Evolutionary conservation across 2,329 filamentous ascomycete species (phyloP), one percentile per base, ranked within the genome.

Genomic region (Fusarium tricinctum): DNA sequence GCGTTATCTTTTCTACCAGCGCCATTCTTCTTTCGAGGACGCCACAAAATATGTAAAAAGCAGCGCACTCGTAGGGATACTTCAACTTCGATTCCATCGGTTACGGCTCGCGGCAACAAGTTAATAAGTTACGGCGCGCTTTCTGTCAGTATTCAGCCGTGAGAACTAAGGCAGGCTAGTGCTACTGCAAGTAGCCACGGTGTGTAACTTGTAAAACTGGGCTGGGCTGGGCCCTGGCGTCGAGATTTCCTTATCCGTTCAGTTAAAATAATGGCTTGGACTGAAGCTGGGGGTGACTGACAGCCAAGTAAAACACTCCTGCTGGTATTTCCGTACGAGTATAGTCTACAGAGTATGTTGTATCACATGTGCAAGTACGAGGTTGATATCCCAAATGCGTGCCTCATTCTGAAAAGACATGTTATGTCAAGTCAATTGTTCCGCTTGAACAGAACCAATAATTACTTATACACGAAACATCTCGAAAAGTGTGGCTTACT

Each of bases 1-100:
- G 38, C 30, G 26, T 45, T 33, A 32, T 52, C 38, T 47, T 33
- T 61, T 22, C 30, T 20, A 14, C 22, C 35, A 17, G 39, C 44
- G 44, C 45, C 22, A 23, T 66, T 52, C 48, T 51, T 47, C 45
- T 45, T 69, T 32, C 23, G n/a, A 52, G 22, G 48, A 58, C 66
- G 65, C 50, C 65, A 54, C 57, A 43, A 46, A 32, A 47, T 17
- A 8, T 12, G 8, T 1, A 17, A 38, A 38, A 38, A 38, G 35
- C 39, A 49, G 26, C 42, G 26, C 48, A 15, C n/a, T 32, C 40
- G 19, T 60, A 23, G 23, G 23, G 23, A 23, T 23, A 20, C 46
- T 17, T 43, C 22, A 35, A 40, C 15, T n/a, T 54, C 32, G 19
- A 63, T 47, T 38, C 32, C 17, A 28, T 52, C 54, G 30, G 30